A percentile compares a stretch with the other conserved stretches of the same genome.
Conservation (phyloP, 345 rosid genomes). For the Excoecaria cochinchinensis region DNA sequence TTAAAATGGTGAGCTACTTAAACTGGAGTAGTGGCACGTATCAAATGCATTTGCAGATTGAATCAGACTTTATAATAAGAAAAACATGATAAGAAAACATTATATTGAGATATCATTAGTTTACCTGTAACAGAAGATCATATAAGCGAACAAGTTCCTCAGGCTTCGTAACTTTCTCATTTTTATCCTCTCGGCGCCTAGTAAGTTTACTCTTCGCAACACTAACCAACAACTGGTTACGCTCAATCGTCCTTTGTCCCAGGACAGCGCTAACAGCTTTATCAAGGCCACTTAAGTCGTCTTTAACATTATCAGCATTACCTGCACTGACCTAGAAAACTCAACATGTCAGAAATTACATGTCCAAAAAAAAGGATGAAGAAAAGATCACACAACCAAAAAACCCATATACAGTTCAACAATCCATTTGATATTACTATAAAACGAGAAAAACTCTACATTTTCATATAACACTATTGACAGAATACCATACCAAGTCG, state of each 20-base stretch:
- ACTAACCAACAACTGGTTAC: constrained; percentile 86
- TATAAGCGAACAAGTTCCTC: constrained; percentile 96
- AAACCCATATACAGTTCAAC: background rate
- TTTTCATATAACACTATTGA: background rate
- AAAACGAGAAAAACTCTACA: background rate
- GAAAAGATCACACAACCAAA: constrained; percentile 14
- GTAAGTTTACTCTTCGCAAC: constrained; percentile 83
- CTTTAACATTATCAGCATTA: constrained; percentile 85
- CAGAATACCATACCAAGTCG: constrained; percentile 68
- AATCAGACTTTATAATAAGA: constrained; percentile 17
- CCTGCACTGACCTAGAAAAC: constrained; percentile 80
- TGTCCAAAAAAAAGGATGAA: background rate
- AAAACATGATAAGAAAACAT: constrained; percentile 9
- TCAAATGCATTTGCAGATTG: background rate
- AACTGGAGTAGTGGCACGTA: background rate
- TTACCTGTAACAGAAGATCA: constrained; percentile 93
- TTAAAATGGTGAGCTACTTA: constrained; percentile 16
- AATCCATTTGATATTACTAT: background rate
- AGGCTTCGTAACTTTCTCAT: constrained; percentile 80
- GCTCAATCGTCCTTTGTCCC: constrained; percentile 90
- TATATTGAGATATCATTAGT: constrained; percentile 1
- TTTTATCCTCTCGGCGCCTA: constrained; percentile 84
- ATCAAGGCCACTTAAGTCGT: constrained; percentile 91
- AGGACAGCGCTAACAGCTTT: constrained; percentile 92
- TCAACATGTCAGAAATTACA: constrained; percentile 24